Conservation (phyloP, 108 stramenopile genomes). For the Cyclotella baltica region DNA sequence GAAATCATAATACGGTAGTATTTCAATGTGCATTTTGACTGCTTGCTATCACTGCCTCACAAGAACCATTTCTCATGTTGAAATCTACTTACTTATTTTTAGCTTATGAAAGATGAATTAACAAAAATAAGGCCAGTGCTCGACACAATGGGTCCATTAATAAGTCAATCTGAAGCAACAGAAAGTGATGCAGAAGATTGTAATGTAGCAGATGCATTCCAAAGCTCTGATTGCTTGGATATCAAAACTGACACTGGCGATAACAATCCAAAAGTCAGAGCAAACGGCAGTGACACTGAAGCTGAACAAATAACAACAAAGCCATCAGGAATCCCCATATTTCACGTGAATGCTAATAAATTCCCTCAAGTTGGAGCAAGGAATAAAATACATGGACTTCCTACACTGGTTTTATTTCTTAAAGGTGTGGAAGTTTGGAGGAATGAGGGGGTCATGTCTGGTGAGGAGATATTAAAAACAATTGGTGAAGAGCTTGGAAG, state of each 20-base stretch:
- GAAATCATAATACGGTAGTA: too few species aligned
- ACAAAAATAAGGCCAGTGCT: slow-evolving; percentile 29
- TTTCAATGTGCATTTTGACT: neutral
- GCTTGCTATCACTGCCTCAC: neutral
- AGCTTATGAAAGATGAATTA: slow-evolving; percentile 59
- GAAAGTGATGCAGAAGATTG: slow-evolving; percentile 4
- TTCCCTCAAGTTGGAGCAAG: slow-evolving; percentile 72
- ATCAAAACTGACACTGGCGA: neutral
- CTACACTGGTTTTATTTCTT: slow-evolving; percentile 66
- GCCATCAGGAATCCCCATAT: slow-evolving; percentile 54
- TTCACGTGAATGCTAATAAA: slow-evolving; percentile 67
- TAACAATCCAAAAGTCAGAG: neutral
- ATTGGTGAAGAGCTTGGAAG: neutral
- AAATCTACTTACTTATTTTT: neutral
- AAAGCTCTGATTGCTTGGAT: slow-evolving; percentile 17
- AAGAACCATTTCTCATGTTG: neutral
- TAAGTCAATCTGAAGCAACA: neutral
- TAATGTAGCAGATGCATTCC: slow-evolving; percentile 19
- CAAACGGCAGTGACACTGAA: neutral
- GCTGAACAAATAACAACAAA: slow-evolving; percentile 16
- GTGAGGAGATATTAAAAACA: slow-evolving; percentile 49
- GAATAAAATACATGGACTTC: slow-evolving; percentile 63
- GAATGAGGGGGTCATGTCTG: slow-evolving; percentile 63
- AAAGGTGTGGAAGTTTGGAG: slow-evolving; percentile 59
- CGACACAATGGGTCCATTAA: slow-evolving; percentile 29